phyloP scores from a whole-genome alignment of 495 filamentous ascomycete genomes.

The Aspergillus ostianus region DNA sequence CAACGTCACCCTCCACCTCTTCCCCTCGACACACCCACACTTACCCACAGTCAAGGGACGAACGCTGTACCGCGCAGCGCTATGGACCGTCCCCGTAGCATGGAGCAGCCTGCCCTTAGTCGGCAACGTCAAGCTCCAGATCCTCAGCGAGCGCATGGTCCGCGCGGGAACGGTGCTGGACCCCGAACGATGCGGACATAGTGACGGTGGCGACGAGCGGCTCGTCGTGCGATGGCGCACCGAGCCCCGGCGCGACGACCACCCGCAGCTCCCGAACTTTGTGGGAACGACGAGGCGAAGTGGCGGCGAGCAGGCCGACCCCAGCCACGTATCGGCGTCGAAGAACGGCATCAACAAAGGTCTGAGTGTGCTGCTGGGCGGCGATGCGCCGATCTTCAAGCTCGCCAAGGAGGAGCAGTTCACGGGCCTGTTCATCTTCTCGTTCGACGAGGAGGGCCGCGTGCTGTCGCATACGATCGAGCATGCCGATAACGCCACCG shows the following conservation, averaged over 20 bases:
- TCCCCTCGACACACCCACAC: conserved; percentile 94
- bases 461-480: conserved; percentile 89
- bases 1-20: conserved; percentile 87
- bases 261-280: background rate
- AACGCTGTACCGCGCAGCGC: conserved; percentile 84
- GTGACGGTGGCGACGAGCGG: conserved; percentile 62
- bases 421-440: conserved; percentile 84
- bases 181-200: conserved; percentile 21
- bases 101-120: conserved; percentile 91
- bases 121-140: conserved; percentile 82
- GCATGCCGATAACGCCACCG: conserved; percentile 76
- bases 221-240: conserved; percentile 86
- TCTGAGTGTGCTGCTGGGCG: conserved; percentile 46
- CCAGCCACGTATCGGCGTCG: conserved; percentile 11
- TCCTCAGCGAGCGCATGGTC: conserved; percentile 84
- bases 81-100: conserved; percentile 93
- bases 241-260: conserved; percentile 41
- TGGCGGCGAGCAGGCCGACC: background rate
- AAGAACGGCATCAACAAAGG: conserved; percentile 36
- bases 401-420: conserved; percentile 58
- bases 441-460: conserved; percentile 87
- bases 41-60: conserved; percentile 88
- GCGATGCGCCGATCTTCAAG: conserved; percentile 70
- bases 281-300: background rate
- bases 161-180: conserved; percentile 45